Evolutionary conservation across 106 monocot species (phyloP).

Genomic region (Amphibolis antarctica): DNA sequence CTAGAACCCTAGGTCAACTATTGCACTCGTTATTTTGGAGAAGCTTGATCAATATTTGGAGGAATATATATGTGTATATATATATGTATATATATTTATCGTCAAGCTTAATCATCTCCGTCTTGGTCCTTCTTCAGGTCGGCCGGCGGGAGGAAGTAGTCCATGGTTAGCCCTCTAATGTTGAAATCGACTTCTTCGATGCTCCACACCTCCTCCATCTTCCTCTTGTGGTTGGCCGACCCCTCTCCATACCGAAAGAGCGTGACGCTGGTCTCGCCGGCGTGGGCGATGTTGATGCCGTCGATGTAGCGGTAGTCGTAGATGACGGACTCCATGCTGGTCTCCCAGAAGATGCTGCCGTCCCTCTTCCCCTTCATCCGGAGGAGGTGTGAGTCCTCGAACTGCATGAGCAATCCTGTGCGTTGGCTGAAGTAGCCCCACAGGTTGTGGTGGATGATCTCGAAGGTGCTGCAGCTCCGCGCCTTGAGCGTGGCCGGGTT

Average conservation of each 20-base stretch:
- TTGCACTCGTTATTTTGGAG: no score
- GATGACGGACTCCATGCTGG: constrained; percentile 44
- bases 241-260: constrained; percentile 80
- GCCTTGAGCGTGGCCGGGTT: constrained; percentile 31
- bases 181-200: constrained; percentile 90
- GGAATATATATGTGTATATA: no score
- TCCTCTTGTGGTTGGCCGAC: constrained; percentile 69
- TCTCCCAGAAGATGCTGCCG: constrained; percentile 78
- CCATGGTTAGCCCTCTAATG: constrained; percentile 52
- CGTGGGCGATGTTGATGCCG: constrained; percentile 59
- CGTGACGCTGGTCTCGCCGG: constrained; percentile 25
- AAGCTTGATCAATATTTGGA: no score
- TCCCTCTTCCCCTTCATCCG: constrained; percentile 44
- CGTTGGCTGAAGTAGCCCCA: constrained; percentile 97
- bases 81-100: no score
- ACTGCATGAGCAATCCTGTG: constrained; percentile 67
- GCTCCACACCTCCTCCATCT: constrained; percentile 76
- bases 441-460: constrained; percentile 78
- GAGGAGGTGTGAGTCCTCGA: constrained; percentile 78
- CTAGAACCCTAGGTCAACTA: no score
- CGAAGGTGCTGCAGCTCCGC: constrained; percentile 34
- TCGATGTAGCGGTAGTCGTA: constrained; percentile 69
- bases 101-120: no score
- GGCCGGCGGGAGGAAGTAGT: constrained; percentile 63
- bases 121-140: constrained; percentile 17